phyloP scores from a whole-genome alignment of 2,329 filamentous ascomycete species.

The Zymoseptoria brevis region DNA sequence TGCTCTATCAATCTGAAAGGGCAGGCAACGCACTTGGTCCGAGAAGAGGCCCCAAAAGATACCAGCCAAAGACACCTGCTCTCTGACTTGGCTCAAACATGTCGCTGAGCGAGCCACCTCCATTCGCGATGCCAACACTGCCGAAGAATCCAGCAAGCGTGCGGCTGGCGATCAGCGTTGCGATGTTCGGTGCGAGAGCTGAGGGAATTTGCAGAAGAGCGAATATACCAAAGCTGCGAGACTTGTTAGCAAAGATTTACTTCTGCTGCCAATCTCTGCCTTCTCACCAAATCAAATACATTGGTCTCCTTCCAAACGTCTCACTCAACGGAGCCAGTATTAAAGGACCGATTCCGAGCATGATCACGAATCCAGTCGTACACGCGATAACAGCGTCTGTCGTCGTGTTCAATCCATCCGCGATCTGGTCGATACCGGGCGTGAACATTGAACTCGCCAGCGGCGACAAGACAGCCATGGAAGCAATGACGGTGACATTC shows the following conservation, averaged over 20 bases:
- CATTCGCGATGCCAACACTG: conserved; percentile 43
- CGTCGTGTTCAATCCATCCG: conserved; percentile 37
- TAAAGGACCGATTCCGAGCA: conserved; percentile 42
- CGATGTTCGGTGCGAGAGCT: conserved; percentile 42
- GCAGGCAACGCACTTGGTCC: conserved; percentile 21
- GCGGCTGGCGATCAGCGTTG: conserved; percentile 37
- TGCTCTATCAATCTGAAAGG: not conserved
- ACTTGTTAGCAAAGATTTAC: not conserved
- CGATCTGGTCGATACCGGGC: conserved; percentile 44
- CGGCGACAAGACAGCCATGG: conserved; percentile 43
- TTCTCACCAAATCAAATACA: conserved; percentile 33
- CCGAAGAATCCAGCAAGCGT: conserved; percentile 45
- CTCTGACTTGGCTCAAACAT: conserved; percentile 43
- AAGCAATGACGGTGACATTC: conserved; percentile 44
- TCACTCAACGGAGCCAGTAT: conserved; percentile 39
- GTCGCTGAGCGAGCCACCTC: conserved; percentile 45
- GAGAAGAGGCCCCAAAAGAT: conserved; percentile 37
- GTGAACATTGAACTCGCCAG: conserved; percentile 46
- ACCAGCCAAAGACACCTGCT: conserved; percentile 41
- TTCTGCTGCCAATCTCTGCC: not conserved
- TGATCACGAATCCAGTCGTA: conserved; percentile 45
- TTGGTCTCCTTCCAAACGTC: conserved; percentile 38
- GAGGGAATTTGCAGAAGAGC: conserved; percentile 41
- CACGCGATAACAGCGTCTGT: conserved; percentile 40
- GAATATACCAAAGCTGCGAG: conserved; percentile 36